Conservation (phyloP, 2,329 filamentous ascomycete genomes). For the Phaeosphaeria sp. region DNA sequence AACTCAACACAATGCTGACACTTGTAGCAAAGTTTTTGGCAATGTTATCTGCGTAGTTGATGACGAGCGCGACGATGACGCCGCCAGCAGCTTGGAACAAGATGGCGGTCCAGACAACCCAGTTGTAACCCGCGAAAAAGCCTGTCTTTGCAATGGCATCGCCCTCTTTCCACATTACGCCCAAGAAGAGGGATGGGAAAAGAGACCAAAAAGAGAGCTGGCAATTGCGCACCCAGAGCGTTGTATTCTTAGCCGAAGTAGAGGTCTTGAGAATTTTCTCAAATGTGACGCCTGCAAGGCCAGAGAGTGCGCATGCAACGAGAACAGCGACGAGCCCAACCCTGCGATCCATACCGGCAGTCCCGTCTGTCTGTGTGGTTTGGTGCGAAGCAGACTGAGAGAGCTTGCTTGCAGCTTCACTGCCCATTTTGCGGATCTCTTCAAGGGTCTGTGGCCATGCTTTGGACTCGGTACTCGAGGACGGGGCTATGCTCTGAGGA, state of each 20-base stretch:
- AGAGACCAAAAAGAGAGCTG: slow-evolving; percentile 94
- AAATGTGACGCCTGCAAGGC: slow-evolving; percentile 84
- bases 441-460: slow-evolving; percentile 77
- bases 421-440: slow-evolving; percentile 71
- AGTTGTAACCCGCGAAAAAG: slow-evolving; percentile 95
- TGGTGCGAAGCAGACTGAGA: slow-evolving; percentile 81
- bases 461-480: slow-evolving; percentile 69
- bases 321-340: slow-evolving; percentile 81
- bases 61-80: slow-evolving; percentile 80
- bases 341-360: slow-evolving; percentile 73
- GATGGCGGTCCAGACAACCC: slow-evolving; percentile 86
- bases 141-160: slow-evolving; percentile 81
- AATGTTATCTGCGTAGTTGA: slow-evolving; percentile 87
- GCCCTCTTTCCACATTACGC: slow-evolving; percentile 86
- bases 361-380: slow-evolving; percentile 74
- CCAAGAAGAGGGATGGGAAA: slow-evolving; percentile 85
- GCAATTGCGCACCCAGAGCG: slow-evolving; percentile 92
- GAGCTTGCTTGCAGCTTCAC: slow-evolving; percentile 58
- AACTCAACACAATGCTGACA: slow-evolving; percentile 88
- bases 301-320: slow-evolving; percentile 78
- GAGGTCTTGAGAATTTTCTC: slow-evolving; percentile 92
- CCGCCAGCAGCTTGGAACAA: slow-evolving; percentile 83
- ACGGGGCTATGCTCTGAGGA: slow-evolving; percentile 62
- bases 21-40: slow-evolving; percentile 93
- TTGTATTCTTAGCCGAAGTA: slow-evolving; percentile 68